Base-by-base conservation (phyloP, 345 rosid species). In the Rhodamnia rubescens region DNA sequence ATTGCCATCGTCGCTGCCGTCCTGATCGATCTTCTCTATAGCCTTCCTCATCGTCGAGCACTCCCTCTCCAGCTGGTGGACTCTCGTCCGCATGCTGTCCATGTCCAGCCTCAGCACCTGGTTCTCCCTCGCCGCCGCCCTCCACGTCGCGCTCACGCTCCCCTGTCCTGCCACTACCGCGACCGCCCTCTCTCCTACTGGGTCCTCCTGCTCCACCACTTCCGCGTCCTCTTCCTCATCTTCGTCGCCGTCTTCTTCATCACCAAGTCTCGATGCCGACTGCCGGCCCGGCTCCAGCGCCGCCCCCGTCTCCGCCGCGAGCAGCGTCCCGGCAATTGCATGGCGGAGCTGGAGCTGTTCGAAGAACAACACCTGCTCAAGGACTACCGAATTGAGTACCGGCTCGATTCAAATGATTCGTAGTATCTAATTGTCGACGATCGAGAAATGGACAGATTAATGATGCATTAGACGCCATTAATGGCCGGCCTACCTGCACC, bases 81-180 rank as follows among this genome's bases (percentile, higher is more conserved):
- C 98, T 55, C 99, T 93, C 86, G 96, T 94, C 93, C 98, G 93
- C 98, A 97, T 95, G 90, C 95, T 94, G 87, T 97, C 99, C 99
- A 97, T 95, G 87, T 97, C 99, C 83, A 97, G 90, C 78, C 96
- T 93, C 81, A 97, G 91, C 91, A 95, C 98, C 88, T 95, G 98
- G 93, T 97, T 97, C 93, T 97, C 98, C 87, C 98, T 93, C 90
- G 89, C 96, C 1, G 97, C 91, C 49, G 90, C 89, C 89, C 94
- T 91, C 98, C 98, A 95, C 85, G 92, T 89, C 58, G 22, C 24
- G 51, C 89, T 88, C n/a, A 69, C 64, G 20, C 90, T 89, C 44
- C 78, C 91, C 78, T 86, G 91, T 14, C 55, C 91, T 7, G 84
- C 84, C 1, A 44, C 36, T 1, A 15, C 55, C 1, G 49, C 85